Conservation (phyloP, 1,284 basidiomycete species). For the Cryptococcus wingfieldii region DNA sequence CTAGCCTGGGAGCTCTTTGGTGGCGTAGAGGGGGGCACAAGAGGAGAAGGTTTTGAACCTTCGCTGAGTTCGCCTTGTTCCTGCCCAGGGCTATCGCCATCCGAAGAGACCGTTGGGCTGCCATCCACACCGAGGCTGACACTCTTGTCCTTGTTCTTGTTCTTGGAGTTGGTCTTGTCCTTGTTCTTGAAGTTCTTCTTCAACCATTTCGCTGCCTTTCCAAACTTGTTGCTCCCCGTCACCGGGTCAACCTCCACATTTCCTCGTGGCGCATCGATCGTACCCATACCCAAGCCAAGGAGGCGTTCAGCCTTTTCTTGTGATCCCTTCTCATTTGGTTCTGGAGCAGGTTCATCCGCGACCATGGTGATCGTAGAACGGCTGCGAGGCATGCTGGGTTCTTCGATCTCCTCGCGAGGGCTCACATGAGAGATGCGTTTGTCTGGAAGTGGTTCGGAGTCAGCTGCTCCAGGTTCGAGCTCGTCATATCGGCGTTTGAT, state of each 20-base stretch:
- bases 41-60: neutral
- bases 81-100: conserved; percentile 1
- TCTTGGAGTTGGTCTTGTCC: conserved; percentile 20
- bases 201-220: conserved; percentile 45
- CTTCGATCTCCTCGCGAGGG: conserved; percentile 3
- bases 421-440: conserved; percentile 22
- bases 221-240: conserved; percentile 17
- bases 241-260: conserved; percentile 5
- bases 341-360: conserved; percentile 26
- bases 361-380: conserved; percentile 51
- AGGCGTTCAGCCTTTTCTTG: conserved; percentile 39
- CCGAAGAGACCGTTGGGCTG: neutral
- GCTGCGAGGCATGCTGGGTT: conserved; percentile 27
- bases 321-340: conserved; percentile 7
- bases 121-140: neutral
- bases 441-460: conserved; percentile 18
- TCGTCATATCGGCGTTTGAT: conserved; percentile 52
- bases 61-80: neutral
- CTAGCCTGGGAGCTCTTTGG: conserved; percentile 1
- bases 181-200: conserved; percentile 42
- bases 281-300: conserved; percentile 33
- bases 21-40: neutral
- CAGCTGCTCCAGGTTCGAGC: conserved; percentile 39
- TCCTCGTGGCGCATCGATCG: conserved; percentile 5
- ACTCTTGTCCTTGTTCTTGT: conserved; percentile 11